Evolutionary conservation across 352 stramenopile genomes (phyloP), one percentile per base, ranked within the genome.

Genomic region (Phytophthora fragariae): DNA sequence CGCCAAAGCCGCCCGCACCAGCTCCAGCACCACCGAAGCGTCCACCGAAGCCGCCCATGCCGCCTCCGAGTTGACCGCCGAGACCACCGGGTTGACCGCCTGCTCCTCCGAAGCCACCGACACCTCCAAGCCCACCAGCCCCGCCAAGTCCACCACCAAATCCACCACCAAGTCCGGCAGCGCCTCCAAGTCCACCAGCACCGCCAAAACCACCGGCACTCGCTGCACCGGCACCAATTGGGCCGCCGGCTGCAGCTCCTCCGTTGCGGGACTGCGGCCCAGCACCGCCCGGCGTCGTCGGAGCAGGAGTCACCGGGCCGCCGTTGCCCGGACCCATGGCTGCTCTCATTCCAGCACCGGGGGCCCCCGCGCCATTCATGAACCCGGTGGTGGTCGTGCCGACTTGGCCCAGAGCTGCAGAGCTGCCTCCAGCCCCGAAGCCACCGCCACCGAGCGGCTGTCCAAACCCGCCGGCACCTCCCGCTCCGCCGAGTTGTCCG

Each of bases 11-110:
- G n/a, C 44, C 44, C 17, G n/a, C 15, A 12, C 46, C 60, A 21
- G 29, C 33, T 31, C 15, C 29, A 24, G 33, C 64, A 17, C 37
- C 27, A 15, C 37, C 27, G n/a, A 70, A 62, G 0, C 44, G 53
- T 10, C 64, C 64, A n/a, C 37, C 39, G 11, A 70, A 57, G 2
- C 31, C 39, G 6, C 54, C 41, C 24, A 41, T 56, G 15, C 60
- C 61, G 14, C 24, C 55, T 24, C 66, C 66, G 12, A 37, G 14
- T 17, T 54, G 52, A 49, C 49, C 53, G 10, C 58, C 58, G 58
- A 69, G 50, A 14, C 44, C 44, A 8, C 44, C 44, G 41, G 15
- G 41, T 50, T 50, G 41, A 19, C 44, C 44, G 15, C 44, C 44
- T 24, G 44, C 44, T n/a, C 14, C 44, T 9, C 15, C 44, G 15